These are phyloP conservation scores for Oxytropis ochrocephala DNA, from an alignment of 306 rosid genomes.

Conservation along the genomic window DNA sequence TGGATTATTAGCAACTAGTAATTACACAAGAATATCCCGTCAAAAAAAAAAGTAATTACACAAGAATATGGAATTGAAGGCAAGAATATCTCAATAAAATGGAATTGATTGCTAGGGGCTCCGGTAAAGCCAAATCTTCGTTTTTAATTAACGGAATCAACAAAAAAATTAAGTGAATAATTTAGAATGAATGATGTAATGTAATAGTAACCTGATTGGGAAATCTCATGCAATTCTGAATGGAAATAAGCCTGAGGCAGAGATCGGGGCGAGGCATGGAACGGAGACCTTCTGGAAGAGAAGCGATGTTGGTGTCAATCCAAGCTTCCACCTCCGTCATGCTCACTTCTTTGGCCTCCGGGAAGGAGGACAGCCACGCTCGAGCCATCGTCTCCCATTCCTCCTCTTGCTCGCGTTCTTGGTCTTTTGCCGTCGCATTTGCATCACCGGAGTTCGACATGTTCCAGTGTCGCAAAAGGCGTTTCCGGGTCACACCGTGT, in stretches of 20 bases:
- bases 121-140: background rate
- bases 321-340: slow-evolving; percentile 86
- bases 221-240: slow-evolving; percentile 72
- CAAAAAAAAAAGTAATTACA: too few relatives aligned
- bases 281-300: slow-evolving; percentile 65
- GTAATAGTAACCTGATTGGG: slow-evolving; percentile 27
- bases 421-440: slow-evolving; percentile 1
- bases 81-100: background rate
- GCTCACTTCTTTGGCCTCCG: slow-evolving; percentile 71
- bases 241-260: slow-evolving; percentile 69
- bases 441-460: slow-evolving; percentile 46
- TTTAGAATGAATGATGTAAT: background rate
- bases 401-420: slow-evolving; percentile 21
- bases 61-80: background rate
- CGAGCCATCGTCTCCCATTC: slow-evolving; percentile 98
- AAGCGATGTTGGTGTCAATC: slow-evolving; percentile 65
- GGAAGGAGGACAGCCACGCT: slow-evolving; percentile 82
- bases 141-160: background rate
- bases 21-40: too few relatives aligned
- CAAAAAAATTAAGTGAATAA: background rate
- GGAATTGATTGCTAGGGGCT: background rate
- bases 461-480: background rate
- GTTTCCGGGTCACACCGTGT: background rate
- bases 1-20: background rate
- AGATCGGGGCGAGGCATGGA: slow-evolving; percentile 90